phyloP scores from a whole-genome alignment of 257 asterid genomes.

The Solanum gracilifrons region DNA sequence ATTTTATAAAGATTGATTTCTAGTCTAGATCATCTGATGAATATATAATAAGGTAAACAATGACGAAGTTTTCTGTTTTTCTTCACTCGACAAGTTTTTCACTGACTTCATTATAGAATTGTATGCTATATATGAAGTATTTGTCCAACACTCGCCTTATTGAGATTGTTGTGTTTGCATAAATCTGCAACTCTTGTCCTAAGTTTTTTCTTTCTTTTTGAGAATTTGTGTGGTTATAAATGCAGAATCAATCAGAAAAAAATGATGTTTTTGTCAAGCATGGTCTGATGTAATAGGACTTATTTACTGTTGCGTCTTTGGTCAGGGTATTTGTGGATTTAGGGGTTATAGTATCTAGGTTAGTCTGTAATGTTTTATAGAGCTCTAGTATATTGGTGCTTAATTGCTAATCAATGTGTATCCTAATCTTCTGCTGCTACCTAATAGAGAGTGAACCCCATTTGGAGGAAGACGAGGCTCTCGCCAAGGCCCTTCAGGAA shows the following conservation, averaged over 20 bases:
- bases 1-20: not conserved
- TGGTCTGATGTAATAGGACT: not conserved
- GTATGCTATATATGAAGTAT: not conserved
- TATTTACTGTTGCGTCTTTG: not conserved
- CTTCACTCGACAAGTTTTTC: not conserved
- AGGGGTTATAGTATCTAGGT: not conserved
- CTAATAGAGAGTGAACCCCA: constrained; percentile 46
- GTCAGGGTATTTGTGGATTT: not conserved
- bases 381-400: not conserved
- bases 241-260: not conserved
- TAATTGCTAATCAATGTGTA: not conserved
- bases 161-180: not conserved
- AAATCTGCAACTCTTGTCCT: not conserved
- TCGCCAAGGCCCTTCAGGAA: constrained; percentile 90
- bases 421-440: not conserved
- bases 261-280: not conserved
- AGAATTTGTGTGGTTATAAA: not conserved
- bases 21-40: not conserved
- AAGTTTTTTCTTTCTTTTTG: not conserved
- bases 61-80: not conserved
- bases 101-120: not conserved
- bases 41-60: not conserved
- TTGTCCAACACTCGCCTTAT: not conserved
- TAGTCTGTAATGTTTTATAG: not conserved
- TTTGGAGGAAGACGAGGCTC: constrained; percentile 83